A percentile compares a stretch with the other conserved stretches of the same genome.
phyloP scores from a whole-genome alignment of 331 rosid species.

The Quercus lobata region DNA sequence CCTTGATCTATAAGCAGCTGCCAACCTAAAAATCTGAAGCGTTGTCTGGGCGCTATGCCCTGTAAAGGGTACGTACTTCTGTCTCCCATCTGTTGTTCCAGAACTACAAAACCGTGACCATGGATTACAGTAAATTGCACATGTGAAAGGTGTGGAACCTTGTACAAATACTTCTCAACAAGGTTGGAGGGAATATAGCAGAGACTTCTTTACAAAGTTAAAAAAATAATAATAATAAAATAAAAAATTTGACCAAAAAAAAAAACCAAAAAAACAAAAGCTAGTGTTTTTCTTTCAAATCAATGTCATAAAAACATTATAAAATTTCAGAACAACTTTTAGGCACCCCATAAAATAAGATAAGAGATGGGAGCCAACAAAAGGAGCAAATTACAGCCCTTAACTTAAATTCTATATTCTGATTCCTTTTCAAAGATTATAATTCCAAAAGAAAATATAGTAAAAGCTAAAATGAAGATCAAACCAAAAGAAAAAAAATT shows the following conservation, averaged over 20 bases:
- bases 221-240: too few species aligned
- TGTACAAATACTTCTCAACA: neutral
- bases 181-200: too few species aligned
- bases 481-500: neutral
- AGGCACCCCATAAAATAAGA: neutral
- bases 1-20: conserved; percentile 94
- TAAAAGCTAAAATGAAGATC: neutral
- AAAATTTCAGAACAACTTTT: neutral
- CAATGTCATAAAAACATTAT: neutral
- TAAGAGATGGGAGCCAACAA: neutral
- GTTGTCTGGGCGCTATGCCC: conserved; percentile 85
- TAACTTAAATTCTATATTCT: conserved; percentile 15
- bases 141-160: neutral
- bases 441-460: neutral
- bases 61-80: conserved; percentile 84
- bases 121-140: neutral
- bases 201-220: neutral
- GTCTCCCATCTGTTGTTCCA: conserved; percentile 94
- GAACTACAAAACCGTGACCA: conserved; percentile 52
- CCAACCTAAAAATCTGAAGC: conserved; percentile 74
- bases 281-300: neutral
- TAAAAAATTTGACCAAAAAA: too few species aligned
- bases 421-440: conserved; percentile 5
- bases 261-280: neutral
- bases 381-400: neutral